Evolutionary conservation across 2,329 filamentous ascomycete genomes (phyloP).

Genomic region (Fusarium foetens): DNA sequence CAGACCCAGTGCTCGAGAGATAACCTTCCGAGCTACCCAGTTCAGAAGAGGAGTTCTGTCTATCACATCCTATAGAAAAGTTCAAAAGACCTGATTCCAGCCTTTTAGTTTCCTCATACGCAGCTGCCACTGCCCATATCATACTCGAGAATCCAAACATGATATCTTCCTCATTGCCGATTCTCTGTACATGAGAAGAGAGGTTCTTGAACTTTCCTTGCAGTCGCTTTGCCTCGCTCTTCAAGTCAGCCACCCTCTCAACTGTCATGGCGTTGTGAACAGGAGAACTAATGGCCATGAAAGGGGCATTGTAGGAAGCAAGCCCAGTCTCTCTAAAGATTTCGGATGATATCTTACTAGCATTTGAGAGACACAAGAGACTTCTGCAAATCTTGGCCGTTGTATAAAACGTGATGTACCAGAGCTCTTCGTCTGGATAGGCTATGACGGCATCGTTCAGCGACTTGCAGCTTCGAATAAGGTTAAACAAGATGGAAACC

Average conservation of each 20-base stretch:
- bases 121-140: constrained; percentile 10
- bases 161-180: not conserved
- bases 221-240: not conserved
- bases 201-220: constrained; percentile 5
- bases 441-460: not conserved
- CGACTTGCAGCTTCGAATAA: constrained; percentile 2
- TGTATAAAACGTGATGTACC: constrained; percentile 19
- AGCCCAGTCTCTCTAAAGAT: not conserved
- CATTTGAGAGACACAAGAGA: constrained; percentile 10
- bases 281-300: not conserved
- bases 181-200: not conserved
- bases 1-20: constrained; percentile 10
- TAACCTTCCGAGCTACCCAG: constrained; percentile 2
- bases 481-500: not conserved
- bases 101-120: not conserved
- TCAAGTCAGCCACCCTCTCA: not conserved
- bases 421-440: not conserved
- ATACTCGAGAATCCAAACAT: constrained; percentile 2
- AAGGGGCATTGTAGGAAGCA: not conserved
- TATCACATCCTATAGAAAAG: not conserved
- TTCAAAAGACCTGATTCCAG: not conserved
- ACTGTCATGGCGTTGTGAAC: not conserved
- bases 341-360: constrained; percentile 1
- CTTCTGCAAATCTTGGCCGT: constrained; percentile 17
- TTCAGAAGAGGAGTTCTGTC: not conserved